Conservation (phyloP, 129 eudicot species). For the Chrysanthemum seticuspe region DNA sequence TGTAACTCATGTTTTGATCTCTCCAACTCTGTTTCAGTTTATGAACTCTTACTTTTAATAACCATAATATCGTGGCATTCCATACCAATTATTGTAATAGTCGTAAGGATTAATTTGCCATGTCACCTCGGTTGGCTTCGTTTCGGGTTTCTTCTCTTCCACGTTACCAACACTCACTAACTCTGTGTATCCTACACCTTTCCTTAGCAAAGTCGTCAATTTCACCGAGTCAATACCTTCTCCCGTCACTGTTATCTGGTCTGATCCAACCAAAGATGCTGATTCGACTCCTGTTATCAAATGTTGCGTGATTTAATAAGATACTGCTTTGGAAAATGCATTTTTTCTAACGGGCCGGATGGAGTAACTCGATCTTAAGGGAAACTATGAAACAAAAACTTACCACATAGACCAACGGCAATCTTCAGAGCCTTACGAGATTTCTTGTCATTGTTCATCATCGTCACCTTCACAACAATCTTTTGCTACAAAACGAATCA, state of each 20-base stretch:
- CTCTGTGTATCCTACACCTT: conserved; percentile 29
- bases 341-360: too few relatives aligned
- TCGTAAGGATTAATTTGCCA: too few relatives aligned
- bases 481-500: conserved; percentile 36
- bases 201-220: conserved; percentile 26
- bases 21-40: too few relatives aligned
- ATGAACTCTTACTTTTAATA: too few relatives aligned
- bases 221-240: conserved; percentile 35
- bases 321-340: too few relatives aligned
- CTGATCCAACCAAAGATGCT: conserved; percentile 23
- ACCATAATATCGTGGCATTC: too few relatives aligned
- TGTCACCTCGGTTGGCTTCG: too few relatives aligned
- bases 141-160: too few relatives aligned
- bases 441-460: conserved; percentile 23
- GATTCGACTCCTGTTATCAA: conserved; percentile 35
- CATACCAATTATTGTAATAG: too few relatives aligned
- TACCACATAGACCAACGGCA: conserved; percentile 31
- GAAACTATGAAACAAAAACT: background rate
- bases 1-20: too few relatives aligned
- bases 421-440: conserved; percentile 28
- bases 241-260: conserved; percentile 35
- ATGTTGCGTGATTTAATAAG: too few relatives aligned
- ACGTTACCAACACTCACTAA: conserved; percentile 31
- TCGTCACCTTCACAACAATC: conserved; percentile 35
- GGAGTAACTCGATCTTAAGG: background rate